Evolutionary conservation across 148 eudicot genomes (phyloP), one percentile per base, ranked within the genome.

Genomic region (Gaultheria prostrata): DNA sequence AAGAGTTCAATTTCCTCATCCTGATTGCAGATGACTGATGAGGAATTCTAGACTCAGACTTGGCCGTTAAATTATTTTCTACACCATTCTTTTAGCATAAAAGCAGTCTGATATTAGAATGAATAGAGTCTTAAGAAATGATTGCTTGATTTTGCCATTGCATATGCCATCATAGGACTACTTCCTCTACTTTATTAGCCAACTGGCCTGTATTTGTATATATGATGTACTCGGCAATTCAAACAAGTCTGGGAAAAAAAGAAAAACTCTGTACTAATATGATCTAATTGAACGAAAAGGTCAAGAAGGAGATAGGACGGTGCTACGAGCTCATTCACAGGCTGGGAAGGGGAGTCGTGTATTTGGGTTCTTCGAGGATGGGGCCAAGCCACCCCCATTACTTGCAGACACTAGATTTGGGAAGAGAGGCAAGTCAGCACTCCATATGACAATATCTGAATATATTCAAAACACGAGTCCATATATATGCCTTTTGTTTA

Each of bases 341-440:
- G 85, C 93, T 93, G 78, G 99, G 99, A 39, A 92, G 95, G 83
- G 99, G 99, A 72, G 95, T 91, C 57, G 93, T 94, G 80, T 97
- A 97, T 86, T 80, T 97, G 74, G 99, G 99, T 71, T 97, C 99
- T 57, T 91, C 99, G 50, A 89, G 95, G 81, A 87, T 95, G 89
- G 93, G 91, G 79, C 82, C 89, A 76, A 71, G 79, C 82, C 99
- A 97, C 87, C 92, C 93, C 32, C 99, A 97, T 91, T 94, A 93
- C 83, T 65, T 46, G 56, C 92, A 90, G 86, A 51, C 95, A 72
- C 85, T 88, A 71, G 90, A 91, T 54, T 85, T 97, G 73, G 92
- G 91, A 54, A 92, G 86, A 87, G 92, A 93, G 89, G 98, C 85
- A 87, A 87, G 94, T 85, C 82, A 76, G 11, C 71, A 65, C 72